Base-by-base conservation (phyloP, 164 flowering plant genomes). In the Brasenia schreberi region DNA sequence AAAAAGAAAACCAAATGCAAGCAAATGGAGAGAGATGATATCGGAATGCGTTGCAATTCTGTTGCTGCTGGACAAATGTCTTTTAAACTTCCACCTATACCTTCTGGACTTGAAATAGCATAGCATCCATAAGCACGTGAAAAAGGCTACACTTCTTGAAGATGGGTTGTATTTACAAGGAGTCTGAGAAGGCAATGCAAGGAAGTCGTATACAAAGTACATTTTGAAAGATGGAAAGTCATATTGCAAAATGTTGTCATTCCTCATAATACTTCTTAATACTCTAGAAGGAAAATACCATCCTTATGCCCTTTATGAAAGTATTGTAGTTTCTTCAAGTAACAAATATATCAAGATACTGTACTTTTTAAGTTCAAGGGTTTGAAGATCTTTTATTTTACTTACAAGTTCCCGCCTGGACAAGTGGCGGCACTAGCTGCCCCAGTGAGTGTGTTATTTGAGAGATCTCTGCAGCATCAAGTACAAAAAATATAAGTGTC, bases 391-490 rank as follows among this genome's bases (percentile, higher is more conserved):
- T 49, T 49, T 49, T 49, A 49, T 14, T 49, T 9, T 18, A 7
- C 63, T 61, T 61, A 61, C 63, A 23, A 23, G 63, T 61, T 23
- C 4, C 27, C 19, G 17, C 10, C 19, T n/a, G 63, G 18, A 61
- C 63, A 61, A 61, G 10, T 61, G 18, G 60, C 4, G 16, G 63
- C 12, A 18, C 33, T 4, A 10, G 63, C 10, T 11, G 63, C 63
- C 19, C 63, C 63, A 18, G 33, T 61, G 63, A 61, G 18, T 18
- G 19, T 61, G 63, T 61, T 61, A 7, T 61, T 61, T 18, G 63
- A 61, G 19, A 61, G 19, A n/a, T 61, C 63, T 18, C 63, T 61
- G 63, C 63, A 61, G 63, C 10, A 61, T 14, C 56, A 49, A 33
- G 39, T 33, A 33, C 39, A 33, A 3, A 33, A 33, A 33, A 33